Evolutionary conservation across 2,329 filamentous ascomycete genomes (phyloP), one percentile per base, ranked within the genome.

Genomic region (Cladosporium sp.): DNA sequence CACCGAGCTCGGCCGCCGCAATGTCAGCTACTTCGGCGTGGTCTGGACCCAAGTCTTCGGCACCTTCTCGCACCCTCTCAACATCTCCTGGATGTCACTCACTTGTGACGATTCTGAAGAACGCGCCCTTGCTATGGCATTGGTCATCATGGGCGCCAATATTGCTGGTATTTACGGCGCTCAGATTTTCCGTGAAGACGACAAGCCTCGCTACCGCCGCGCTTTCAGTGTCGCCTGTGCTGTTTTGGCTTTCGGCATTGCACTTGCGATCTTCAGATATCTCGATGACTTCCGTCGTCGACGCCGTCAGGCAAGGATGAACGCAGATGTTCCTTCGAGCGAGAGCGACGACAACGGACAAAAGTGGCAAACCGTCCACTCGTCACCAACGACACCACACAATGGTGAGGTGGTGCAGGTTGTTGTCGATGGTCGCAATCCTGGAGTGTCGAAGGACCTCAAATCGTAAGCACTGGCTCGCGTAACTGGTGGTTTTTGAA

Each of bases 91-190:
- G 82, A 75, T 85, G 67, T 84, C 82, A 0, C 72, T 85, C 0
- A 76, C 80, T 2, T 83, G 83, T 66, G 74, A 75, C 0, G 81
- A 83, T 54, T 83, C 82, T 0, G 82, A 85, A 61, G 79, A 84
- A 63, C 74, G 83, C 51, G 82, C 83, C 0, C 73, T 86, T 0
- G 81, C 82, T 11, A 85, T 85, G 83, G 82, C 83, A 7, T 75
- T 81, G 78, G 76, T 84, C 54, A 84, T 86, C 60, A 85, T 85
- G 83, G 80, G 80, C 19, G 84, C 82, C 50, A 86, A 86, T 63
- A 82, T 81, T 25, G 82, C 83, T 0, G 83, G 82, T 20, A 85
- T 86, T 54, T 83, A 84, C 57, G 84, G 83, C 3, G 82, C 82
- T 0, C 83, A 86, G 66, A 80, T 86, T 60, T 86, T 85, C 75